These are phyloP conservation scores for Kandelia obovata DNA, from an alignment of 345 rosid genomes.

Conservation along the genomic window DNA sequence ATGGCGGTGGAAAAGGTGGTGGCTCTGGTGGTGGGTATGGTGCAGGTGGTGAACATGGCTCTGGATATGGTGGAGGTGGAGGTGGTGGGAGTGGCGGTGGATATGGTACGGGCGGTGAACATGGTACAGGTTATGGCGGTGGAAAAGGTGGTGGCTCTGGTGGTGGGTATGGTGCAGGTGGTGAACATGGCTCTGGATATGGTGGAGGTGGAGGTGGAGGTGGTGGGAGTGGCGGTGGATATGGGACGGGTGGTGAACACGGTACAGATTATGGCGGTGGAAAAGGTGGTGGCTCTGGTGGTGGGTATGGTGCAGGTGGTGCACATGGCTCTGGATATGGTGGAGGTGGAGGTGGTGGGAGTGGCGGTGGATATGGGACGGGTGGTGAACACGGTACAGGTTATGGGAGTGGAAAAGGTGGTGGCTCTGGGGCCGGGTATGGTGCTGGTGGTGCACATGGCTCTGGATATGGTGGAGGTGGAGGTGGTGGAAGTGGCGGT, in stretches of 20 bases:
- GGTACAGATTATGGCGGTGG: slow-evolving; percentile 8
- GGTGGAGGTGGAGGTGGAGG: slow-evolving; percentile 21
- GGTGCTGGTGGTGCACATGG: slow-evolving; percentile 12
- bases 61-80: too few species aligned
- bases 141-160: slow-evolving; percentile 17
- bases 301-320: slow-evolving; percentile 7
- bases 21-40: too few species aligned
- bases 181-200: slow-evolving; percentile 7
- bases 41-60: too few species aligned
- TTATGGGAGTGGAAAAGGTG: slow-evolving; percentile 6
- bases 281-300: neutral
- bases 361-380: slow-evolving; percentile 16
- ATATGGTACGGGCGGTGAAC: slow-evolving; percentile 10
- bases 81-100: neutral
- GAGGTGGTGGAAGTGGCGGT: slow-evolving; percentile 14
- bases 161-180: slow-evolving; percentile 17
- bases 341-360: slow-evolving; percentile 16
- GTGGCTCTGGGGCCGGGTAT: slow-evolving; percentile 15
- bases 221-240: slow-evolving; percentile 7
- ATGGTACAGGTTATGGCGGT: neutral
- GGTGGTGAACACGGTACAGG: slow-evolving; percentile 4
- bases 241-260: slow-evolving; percentile 5
- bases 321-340: slow-evolving; percentile 17
- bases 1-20: too few species aligned
- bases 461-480: slow-evolving; percentile 14